Evolutionary conservation across 2,329 filamentous ascomycete species (phyloP).

Genomic region (Aspergillus thermomutatus): DNA sequence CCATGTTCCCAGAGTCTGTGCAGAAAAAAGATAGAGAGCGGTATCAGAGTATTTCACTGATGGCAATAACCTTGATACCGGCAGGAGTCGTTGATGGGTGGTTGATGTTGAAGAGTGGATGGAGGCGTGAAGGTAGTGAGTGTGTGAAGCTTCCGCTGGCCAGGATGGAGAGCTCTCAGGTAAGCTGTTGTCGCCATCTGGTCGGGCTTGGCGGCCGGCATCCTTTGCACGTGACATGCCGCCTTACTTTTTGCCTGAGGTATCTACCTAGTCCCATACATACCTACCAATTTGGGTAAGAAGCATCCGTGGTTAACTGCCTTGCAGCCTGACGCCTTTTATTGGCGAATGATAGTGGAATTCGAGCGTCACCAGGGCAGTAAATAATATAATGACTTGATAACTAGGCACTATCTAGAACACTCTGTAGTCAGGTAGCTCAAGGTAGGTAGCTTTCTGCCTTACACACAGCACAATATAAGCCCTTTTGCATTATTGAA

Average conservation of each 20-base stretch:
- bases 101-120: slow-evolving; percentile 15
- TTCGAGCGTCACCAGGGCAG: background rate
- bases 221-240: slow-evolving; percentile 6
- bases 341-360: background rate
- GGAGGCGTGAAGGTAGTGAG: slow-evolving; percentile 15
- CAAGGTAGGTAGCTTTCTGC: background rate
- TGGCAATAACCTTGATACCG: background rate
- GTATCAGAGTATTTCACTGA: background rate
- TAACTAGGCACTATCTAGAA: no score
- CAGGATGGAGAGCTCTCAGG: slow-evolving; percentile 15
- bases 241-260: slow-evolving; percentile 9
- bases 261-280: no score
- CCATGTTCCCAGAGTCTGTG: slow-evolving; percentile 28
- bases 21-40: background rate
- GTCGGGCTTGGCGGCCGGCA: slow-evolving; percentile 12
- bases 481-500: background rate
- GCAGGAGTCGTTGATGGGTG: slow-evolving; percentile 13
- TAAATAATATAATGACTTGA: no score
- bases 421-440: background rate
- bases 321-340: background rate
- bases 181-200: slow-evolving; percentile 16
- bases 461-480: background rate
- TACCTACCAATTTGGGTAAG: background rate
- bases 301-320: background rate
- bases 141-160: background rate